Percentiles rank a stretch among this genome's conserved stretches.
Conservation (phyloP, 2,329 filamentous ascomycete species). For the Alternaria arborescens region DNA sequence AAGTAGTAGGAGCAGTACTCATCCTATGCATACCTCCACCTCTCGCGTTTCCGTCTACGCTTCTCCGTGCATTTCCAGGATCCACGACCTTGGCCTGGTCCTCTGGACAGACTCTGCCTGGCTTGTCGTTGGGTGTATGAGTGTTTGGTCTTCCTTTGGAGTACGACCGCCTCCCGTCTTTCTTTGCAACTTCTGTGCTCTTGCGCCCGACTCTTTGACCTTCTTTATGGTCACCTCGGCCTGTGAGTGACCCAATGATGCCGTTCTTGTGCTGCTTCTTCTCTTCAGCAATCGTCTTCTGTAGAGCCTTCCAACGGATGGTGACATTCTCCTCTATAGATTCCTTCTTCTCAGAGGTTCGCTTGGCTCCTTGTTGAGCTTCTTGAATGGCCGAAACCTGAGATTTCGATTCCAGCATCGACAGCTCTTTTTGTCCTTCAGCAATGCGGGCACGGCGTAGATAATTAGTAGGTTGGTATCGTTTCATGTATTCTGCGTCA, state of each 20-base stretch:
- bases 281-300: constrained; percentile 34
- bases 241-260: constrained; percentile 36
- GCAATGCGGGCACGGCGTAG: constrained; percentile 67
- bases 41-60: constrained; percentile 17
- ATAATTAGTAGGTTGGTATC: constrained; percentile 62
- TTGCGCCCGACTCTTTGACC: constrained; percentile 42
- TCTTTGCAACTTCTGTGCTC: constrained; percentile 22
- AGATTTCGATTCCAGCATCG: constrained; percentile 25
- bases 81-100: constrained; percentile 15
- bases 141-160: constrained; percentile 23
- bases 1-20: constrained; percentile 29
- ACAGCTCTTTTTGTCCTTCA: constrained; percentile 58
- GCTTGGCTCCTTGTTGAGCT: constrained; percentile 11
- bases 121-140: constrained; percentile 18
- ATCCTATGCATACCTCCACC: constrained; percentile 22
- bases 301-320: constrained; percentile 35
- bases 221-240: constrained; percentile 35
- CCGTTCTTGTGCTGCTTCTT: constrained; percentile 38
- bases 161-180: constrained; percentile 3
- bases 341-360: constrained; percentile 26
- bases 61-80: constrained; percentile 21
- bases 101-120: neutral
- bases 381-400: constrained; percentile 16
- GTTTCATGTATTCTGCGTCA: constrained; percentile 66
- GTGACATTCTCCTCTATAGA: constrained; percentile 45